phyloP scores from a whole-genome alignment of 2,329 filamentous ascomycete species.

The Sclerotiophoma versabilis region DNA sequence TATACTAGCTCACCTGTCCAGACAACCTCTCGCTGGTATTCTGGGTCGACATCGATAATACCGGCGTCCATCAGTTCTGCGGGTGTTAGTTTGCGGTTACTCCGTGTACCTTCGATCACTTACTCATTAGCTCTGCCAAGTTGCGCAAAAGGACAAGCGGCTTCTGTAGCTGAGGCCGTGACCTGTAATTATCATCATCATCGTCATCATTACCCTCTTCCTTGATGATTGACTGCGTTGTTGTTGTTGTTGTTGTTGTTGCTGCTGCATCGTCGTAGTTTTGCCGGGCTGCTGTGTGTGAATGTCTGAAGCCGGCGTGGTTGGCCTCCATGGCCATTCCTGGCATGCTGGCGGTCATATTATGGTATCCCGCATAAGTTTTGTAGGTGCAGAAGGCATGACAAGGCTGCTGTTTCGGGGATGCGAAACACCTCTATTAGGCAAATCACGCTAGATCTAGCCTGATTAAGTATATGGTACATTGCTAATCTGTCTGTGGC shows the following conservation, averaged over 20 bases:
- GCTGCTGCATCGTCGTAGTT: background rate
- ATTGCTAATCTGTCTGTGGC: too few species aligned
- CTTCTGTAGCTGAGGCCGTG: constrained; percentile 32
- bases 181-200: constrained; percentile 26
- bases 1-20: constrained; percentile 44
- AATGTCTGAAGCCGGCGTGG: constrained; percentile 12
- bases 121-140: constrained; percentile 37
- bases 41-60: constrained; percentile 52
- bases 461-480: too few species aligned
- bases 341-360: constrained; percentile 16
- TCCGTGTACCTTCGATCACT: background rate
- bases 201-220: constrained; percentile 18
- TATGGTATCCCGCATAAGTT: too few species aligned
- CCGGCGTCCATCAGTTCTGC: constrained; percentile 32
- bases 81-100: background rate
- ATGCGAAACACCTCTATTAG: too few species aligned
- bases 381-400: too few species aligned
- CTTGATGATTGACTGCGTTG: constrained; percentile 20
- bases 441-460: too few species aligned
- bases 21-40: constrained; percentile 58
- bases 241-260: background rate
- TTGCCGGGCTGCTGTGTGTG: background rate
- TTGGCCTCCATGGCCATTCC: constrained; percentile 19
- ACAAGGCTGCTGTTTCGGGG: too few species aligned
- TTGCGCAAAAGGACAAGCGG: constrained; percentile 28